Evolutionary conservation across 2,329 filamentous ascomycete species (phyloP).

Genomic region (Penicillium thymicola): DNA sequence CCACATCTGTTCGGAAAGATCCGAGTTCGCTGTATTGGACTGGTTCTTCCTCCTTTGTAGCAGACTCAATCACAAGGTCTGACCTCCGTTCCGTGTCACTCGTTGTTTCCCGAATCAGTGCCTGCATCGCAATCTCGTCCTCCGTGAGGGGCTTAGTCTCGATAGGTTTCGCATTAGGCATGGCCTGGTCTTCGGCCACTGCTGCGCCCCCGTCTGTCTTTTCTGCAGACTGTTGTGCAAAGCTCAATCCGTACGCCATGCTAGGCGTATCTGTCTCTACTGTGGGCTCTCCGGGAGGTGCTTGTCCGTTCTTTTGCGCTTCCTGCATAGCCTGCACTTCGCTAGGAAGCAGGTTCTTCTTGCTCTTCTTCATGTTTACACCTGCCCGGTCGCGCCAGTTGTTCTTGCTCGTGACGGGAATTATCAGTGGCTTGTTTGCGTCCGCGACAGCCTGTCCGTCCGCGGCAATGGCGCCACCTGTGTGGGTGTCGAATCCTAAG

Average conservation of each 20-base stretch:
- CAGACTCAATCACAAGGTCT: constrained; percentile 53
- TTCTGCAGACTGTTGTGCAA: constrained; percentile 34
- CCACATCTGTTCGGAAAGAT: constrained; percentile 67
- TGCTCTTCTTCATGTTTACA: constrained; percentile 59
- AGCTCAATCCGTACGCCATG: constrained; percentile 54
- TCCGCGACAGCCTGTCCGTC: constrained; percentile 36
- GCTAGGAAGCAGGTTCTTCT: constrained; percentile 58
- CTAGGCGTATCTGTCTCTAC: constrained; percentile 52
- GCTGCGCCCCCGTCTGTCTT: constrained; percentile 12
- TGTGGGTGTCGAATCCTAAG: constrained; percentile 52
- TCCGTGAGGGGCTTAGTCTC: constrained; percentile 47
- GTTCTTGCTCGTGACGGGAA: constrained; percentile 76
- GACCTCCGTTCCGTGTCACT: constrained; percentile 40
- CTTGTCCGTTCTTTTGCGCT: constrained; percentile 35
- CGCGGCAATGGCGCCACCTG: constrained; percentile 39
- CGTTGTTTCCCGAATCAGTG: constrained; percentile 58
- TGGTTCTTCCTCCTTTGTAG: constrained; percentile 24
- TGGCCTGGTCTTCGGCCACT: constrained; percentile 28
- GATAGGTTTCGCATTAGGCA: constrained; percentile 24
- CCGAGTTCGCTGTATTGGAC: constrained; percentile 46
- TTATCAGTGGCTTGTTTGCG: constrained; percentile 65
- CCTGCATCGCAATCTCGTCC: constrained; percentile 64
- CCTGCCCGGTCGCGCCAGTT: constrained; percentile 58
- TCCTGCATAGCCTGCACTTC: constrained; percentile 52
- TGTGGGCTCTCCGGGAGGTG: constrained; percentile 33